Evolutionary conservation across 441 rosid species (phyloP), one percentile per base, ranked within the genome.

Genomic region (Populus hybrid): DNA sequence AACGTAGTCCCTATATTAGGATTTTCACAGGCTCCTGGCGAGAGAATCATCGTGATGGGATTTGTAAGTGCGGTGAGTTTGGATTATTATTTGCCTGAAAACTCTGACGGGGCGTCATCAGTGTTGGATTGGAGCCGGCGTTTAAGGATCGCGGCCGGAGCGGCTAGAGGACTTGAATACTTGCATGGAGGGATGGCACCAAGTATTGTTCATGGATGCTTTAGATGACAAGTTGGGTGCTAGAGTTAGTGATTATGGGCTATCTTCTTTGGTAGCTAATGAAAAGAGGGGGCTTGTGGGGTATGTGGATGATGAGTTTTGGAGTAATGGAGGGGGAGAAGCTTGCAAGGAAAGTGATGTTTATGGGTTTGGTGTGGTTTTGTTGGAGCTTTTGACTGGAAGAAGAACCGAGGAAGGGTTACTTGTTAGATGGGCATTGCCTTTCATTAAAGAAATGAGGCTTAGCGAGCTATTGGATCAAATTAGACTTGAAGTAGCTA

Each of bases 11-110:
- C 94, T 4, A 84, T 94, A 9, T 5, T 88, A 57, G 98, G 97
- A 24, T 85, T 81, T 69, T 87, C 97, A 1, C 92, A 94, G 70
- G 97, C 93, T 21, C 97, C 98, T 0, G 97, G 95, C 1, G 98
- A 94, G 79, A 88, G 98, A 72, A 85, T 94, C 67, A 70, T 94
- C 4, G 86, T 91, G 0, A 87, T 80, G 4, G n/a, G n/a, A n/a
- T n/a, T n/a, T n/a, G n/a, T n/a, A n/a, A n/a, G n/a, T n/a, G n/a
- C n/a, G n/a, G n/a, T n/a, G n/a, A n/a, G n/a, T n/a, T n/a, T n/a
- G n/a, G n/a, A n/a, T n/a, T n/a, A n/a, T n/a, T n/a, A n/a, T n/a
- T n/a, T n/a, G n/a, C n/a, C n/a, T n/a, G n/a, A n/a, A n/a, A n/a
- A n/a, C n/a, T n/a, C n/a, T n/a, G n/a, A n/a, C n/a, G n/a, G n/a